Conservation (phyloP, 2,329 filamentous ascomycete genomes). For the Fusarium torreyae region DNA sequence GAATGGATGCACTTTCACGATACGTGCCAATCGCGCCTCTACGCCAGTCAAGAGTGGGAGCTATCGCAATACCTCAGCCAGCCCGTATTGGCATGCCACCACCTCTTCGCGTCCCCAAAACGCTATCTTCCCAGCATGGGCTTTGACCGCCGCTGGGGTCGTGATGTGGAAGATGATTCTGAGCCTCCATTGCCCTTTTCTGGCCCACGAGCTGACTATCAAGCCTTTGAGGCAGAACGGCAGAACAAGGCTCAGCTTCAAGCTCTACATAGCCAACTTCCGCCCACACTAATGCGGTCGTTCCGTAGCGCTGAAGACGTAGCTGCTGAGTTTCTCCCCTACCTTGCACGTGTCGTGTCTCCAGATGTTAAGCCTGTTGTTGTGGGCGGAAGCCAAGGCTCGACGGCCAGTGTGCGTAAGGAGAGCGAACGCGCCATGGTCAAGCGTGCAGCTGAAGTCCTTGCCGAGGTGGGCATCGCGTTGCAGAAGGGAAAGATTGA, state of each 20-base stretch:
- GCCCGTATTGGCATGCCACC: slow-evolving; percentile 89
- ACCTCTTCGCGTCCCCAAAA: slow-evolving; percentile 85
- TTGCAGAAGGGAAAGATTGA: slow-evolving; percentile 88
- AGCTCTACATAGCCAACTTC: slow-evolving; percentile 79
- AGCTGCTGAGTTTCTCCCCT: slow-evolving; percentile 86
- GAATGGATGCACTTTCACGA: slow-evolving; percentile 98
- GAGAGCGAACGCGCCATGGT: slow-evolving; percentile 88
- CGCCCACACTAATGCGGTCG: slow-evolving; percentile 78
- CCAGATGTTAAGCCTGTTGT: slow-evolving; percentile 94
- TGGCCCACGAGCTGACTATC: slow-evolving; percentile 85
- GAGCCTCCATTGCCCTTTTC: slow-evolving; percentile 79
- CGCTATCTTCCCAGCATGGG: slow-evolving; percentile 60
- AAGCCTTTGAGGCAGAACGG: slow-evolving; percentile 85
- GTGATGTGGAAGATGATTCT: slow-evolving; percentile 61
- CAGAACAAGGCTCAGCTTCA: slow-evolving; percentile 82
- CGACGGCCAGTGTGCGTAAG: slow-evolving; percentile 88
- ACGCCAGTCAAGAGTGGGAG: slow-evolving; percentile 93
- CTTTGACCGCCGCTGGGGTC: slow-evolving; percentile 63
- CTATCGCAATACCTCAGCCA: slow-evolving; percentile 88
- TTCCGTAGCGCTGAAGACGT: slow-evolving; percentile 86
- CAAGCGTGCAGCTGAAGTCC: slow-evolving; percentile 81
- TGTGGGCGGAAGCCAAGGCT: slow-evolving; percentile 76
- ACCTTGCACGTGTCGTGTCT: slow-evolving; percentile 84
- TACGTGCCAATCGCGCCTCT: slow-evolving; percentile 82
- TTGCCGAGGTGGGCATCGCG: slow-evolving; percentile 85